Evolutionary conservation across 441 rosid species (phyloP).

Genomic region (Pelargonium australe): DNA sequence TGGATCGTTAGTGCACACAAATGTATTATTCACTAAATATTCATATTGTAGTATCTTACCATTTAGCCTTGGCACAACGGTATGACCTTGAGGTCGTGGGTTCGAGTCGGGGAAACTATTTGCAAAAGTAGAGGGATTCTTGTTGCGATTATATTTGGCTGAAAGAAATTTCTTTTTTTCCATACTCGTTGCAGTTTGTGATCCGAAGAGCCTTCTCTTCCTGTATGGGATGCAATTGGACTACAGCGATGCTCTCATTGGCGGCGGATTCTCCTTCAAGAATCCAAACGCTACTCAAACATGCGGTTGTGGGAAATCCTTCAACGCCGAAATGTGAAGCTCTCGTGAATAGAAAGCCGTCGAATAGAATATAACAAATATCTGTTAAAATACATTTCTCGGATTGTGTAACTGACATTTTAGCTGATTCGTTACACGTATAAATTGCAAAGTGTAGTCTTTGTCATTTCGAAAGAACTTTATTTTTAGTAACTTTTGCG

Average conservation of each 20-base stretch:
- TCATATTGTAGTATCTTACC: too few relatives aligned
- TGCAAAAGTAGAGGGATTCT: too few relatives aligned
- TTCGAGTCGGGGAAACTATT: too few relatives aligned
- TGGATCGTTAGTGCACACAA: too few relatives aligned
- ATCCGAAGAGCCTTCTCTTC: constrained; percentile 97
- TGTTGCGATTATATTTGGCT: too few relatives aligned
- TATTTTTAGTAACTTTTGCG: too few relatives aligned
- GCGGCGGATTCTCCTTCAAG: constrained; percentile 91
- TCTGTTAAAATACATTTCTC: background rate
- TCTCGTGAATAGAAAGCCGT: constrained; percentile 13
- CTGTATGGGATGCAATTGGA: constrained; percentile 89
- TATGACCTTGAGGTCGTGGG: too few relatives aligned
- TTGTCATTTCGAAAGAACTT: too few relatives aligned
- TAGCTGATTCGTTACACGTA: background rate
- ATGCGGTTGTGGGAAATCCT: constrained; percentile 94
- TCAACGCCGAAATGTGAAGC: constrained; percentile 78
- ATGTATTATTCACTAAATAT: too few relatives aligned
- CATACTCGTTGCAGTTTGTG: constrained; percentile 61
- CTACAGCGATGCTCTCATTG: constrained; percentile 86
- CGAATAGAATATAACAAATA: constrained; percentile 5
- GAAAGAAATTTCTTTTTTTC: background rate
- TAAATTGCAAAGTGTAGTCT: too few relatives aligned
- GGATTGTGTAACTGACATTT: background rate
- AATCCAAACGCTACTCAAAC: constrained; percentile 97
- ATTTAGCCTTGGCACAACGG: too few relatives aligned